These are phyloP conservation scores for Vaccinium corymbosum DNA, from an alignment of 148 eudicot genomes.

Conservation along the genomic window DNA sequence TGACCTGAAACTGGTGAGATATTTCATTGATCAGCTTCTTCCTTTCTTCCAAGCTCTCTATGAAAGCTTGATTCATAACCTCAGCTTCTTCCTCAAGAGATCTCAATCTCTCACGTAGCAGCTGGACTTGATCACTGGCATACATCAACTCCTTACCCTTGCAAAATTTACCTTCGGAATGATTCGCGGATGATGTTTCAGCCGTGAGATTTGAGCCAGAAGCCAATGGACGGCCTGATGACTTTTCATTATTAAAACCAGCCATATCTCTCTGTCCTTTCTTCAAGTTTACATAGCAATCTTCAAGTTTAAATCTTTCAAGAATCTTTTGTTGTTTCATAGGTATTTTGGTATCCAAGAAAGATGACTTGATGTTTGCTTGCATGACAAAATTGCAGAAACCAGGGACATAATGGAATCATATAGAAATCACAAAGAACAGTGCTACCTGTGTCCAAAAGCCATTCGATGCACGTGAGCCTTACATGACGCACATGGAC, in stretches of 20 bases:
- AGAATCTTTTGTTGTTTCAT: not conserved
- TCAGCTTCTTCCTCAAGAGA: conserved; percentile 30
- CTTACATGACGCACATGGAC: not conserved
- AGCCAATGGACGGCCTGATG: not conserved
- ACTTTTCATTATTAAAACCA: not conserved
- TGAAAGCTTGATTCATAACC: conserved; percentile 13
- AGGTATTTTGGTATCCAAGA: not conserved
- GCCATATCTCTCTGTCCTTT: not conserved
- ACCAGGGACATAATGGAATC: not conserved
- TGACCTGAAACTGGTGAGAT: conserved; percentile 4
- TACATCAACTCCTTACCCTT: conserved; percentile 2
- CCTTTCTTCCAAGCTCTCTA: conserved; percentile 20
- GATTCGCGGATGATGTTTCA: not conserved
- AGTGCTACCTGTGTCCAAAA: not conserved
- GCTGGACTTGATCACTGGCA: conserved; percentile 13
- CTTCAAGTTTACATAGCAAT: not conserved
- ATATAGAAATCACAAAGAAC: not conserved
- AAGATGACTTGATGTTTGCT: conserved; percentile 16
- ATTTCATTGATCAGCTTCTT: conserved; percentile 24
- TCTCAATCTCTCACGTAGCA: conserved; percentile 18
- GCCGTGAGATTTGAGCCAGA: not conserved
- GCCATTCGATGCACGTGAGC: not conserved
- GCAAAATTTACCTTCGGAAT: not conserved
- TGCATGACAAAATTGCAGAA: conserved; percentile 2
- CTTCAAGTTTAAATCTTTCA: not conserved